Base-by-base conservation (phyloP, 140 eudicot species). In the Oenanthe javanica region DNA sequence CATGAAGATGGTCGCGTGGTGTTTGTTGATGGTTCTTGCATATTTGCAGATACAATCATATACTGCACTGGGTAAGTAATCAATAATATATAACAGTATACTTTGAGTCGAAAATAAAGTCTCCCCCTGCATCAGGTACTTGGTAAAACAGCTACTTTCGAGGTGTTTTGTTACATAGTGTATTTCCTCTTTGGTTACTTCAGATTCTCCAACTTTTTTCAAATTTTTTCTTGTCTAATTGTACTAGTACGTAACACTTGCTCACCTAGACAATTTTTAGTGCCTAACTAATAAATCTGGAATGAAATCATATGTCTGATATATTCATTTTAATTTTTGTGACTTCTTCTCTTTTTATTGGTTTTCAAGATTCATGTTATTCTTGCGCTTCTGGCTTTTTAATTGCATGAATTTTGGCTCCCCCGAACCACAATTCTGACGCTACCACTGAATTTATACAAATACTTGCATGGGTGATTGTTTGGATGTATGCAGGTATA, bases 31-130 rank as follows among this genome's bases (percentile, higher is more conserved):
- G 91, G 92, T 25, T 84, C 88, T 79, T 88, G 82, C 83, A 71
- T 90, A 79, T 82, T 25, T 11, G 94, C 97, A 31, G 97, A 93
- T 88, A 91, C 97, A 51, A 86, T 93, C 88, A 88, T 93, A 80
- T 93, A 93, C 71, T 91, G 96, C 89, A 91, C 98, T n/a, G 98
- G 98, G 98, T 93, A 91, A 84, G 8, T 15, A 38, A 69, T 36
- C 72, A 50, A 12, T 50, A 3, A 15, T 50, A 12, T 50, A 50
- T 16, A 50, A 11, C 55, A 50, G 12, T 16, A 50, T 50, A 50
- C 3, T 50, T 50, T 2, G 55, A 50, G 55, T 50, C 55, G 31
- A 31, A 31, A 31, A 31, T 31, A 31, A 31, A 31, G 31, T 31
- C 31, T 31, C 31, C 31, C 31, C 31, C 31, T 31, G 31, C 31